Base-by-base conservation (phyloP, 2,329 filamentous ascomycete genomes). In the Alternaria metachromatica region DNA sequence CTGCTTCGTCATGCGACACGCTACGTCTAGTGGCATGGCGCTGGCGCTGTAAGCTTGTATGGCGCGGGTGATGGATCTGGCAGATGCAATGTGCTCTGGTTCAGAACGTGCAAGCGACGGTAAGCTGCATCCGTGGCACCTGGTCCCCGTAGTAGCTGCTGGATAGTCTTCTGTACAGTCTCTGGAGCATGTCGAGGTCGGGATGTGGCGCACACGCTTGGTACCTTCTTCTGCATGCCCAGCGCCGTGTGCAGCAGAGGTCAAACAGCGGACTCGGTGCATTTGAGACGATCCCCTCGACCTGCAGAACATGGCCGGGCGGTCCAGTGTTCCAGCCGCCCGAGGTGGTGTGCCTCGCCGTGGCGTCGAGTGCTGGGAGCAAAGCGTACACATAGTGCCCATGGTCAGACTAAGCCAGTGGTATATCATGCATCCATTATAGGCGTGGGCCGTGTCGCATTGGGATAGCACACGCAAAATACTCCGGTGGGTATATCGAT, bases 401-500 rank as follows among this genome's bases (percentile, higher is more conserved):
- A 65, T 67, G 55, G 70, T 65, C 60, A 64, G 70, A 70, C 65
- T 66, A 68, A 62, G 67, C 70, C 70, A 67, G 62, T 66, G 58
- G 57, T 66, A 73, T 73, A 73, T 64, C 55, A 63, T 64, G 63
- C 55, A 60, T 57, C 58, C 69, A 61, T 50, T 73, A 72, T 71
- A 73, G 70, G 63, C 65, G 56, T 67, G 63, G 65, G 63, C 64
- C 62, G 58, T 60, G 60, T 62, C 64, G 70, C 65, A 69, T 69
- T 68, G 55, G 66, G 61, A 63, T 63, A 65, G 72, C 60, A 58
- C 69, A 71, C 67, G 64, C 66, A 74, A 75, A 80, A 78, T 72
- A 69, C 72, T 79, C 76, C 77, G 76, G 76, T 70, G 72, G 69
- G 66, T 73, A 70, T 70, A 71, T 70, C 69, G 72, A 76, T 72